Base-by-base conservation (phyloP, 495 filamentous ascomycete genomes). In the Lophiotrema nucula region DNA sequence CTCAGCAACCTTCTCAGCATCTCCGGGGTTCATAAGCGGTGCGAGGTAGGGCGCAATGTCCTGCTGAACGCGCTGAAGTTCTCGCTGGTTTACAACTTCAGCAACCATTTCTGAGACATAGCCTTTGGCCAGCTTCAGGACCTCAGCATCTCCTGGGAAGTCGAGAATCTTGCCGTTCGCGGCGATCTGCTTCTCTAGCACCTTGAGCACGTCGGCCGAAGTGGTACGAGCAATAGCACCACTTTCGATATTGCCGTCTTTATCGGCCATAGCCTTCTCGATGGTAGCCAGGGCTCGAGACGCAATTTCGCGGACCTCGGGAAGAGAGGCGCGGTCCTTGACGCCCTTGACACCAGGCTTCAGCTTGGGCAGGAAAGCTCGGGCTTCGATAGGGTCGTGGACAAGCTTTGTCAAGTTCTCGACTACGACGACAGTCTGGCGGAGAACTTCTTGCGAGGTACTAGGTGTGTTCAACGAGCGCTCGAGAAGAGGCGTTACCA, bases 371-470 rank as follows among this genome's bases (percentile, higher is more conserved):
- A 99, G 77, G 81, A 99, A 99, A 59, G 90, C 89, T 39, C 95
- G 82, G 18, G 93, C 93, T 75, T 99, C 93, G 27, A 96, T 83
- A 4, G 93, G 93, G 69, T 99, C 95, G 72, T 99, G 93, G 23
- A 99, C 93, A 24, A 99, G 81, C 78, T 96, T 99, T 44, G 93
- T 99, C 75, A 99, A 74, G 72, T 99, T 99, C 76, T 99, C 93
- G 25, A 95, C 89, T n/a, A 99, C 95, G 16, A 97, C 89, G 19
- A 95, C 90, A 3, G 92, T 95, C 70, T 97, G 95, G 28, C 93
- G 86, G 27, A 97, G 78, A 2, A 97, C 93, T 75, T 98, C 93
- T 73, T 98, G 93, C 13, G 88, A 82, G 8, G 93, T 99, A 12
- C 81, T 79, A 4, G 92, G 93, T 37, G 87, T 89, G 73, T 95